These are phyloP conservation scores for Chlamydomonas schloesseri DNA, from an alignment of 139 green algal species.

Conservation along the genomic window DNA sequence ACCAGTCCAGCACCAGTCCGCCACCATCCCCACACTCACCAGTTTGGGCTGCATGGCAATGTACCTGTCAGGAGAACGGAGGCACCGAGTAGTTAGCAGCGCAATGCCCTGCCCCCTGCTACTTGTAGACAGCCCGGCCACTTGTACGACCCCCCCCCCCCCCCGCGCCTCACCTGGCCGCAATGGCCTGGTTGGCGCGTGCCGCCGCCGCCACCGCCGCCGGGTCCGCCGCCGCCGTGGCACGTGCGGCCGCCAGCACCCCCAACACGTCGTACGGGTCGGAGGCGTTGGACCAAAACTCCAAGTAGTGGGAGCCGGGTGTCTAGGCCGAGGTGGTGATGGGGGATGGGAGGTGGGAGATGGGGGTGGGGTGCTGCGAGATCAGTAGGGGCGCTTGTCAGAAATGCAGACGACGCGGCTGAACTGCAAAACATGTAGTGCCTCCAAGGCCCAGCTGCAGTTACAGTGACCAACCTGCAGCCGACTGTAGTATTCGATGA, in stretches of 20 bases:
- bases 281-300: constrained; percentile 11
- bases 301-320: constrained; percentile 11
- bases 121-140: too few species aligned
- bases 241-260: not conserved
- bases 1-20: too few species aligned
- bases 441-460: too few species aligned
- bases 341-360: not conserved
- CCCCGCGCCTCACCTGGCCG: not conserved
- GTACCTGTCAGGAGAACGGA: too few species aligned
- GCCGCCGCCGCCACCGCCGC: not conserved
- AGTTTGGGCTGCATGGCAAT: too few species aligned
- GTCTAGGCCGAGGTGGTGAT: not conserved
- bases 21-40: too few species aligned
- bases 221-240: not conserved
- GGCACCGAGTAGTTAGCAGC: too few species aligned
- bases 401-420: too few species aligned
- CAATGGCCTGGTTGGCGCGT: constrained; percentile 22
- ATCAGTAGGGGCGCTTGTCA: too few species aligned
- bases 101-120: too few species aligned
- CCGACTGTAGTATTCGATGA: constrained; percentile 24
- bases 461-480: constrained; percentile 15
- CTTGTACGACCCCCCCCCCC: too few species aligned
- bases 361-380: not conserved
- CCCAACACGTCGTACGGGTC: constrained; percentile 15
- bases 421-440: too few species aligned